Evolutionary conservation across 306 rosid species (phyloP).

Genomic region (Datisca glomerata): DNA sequence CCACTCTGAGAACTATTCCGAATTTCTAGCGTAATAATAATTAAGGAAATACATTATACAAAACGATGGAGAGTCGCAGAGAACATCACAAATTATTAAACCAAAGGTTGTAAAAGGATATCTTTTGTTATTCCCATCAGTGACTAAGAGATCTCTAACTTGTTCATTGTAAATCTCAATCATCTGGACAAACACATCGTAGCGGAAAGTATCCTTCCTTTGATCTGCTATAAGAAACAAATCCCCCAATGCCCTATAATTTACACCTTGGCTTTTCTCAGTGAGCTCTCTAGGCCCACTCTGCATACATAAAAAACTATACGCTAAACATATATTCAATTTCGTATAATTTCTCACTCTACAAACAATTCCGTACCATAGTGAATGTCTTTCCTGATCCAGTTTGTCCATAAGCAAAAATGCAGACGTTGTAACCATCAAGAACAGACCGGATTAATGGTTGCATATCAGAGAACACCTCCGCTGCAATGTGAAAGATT

Average conservation of each 20-base stretch:
- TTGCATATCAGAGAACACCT: constrained; percentile 61
- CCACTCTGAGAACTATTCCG: constrained; percentile 79
- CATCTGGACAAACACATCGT: constrained; percentile 89
- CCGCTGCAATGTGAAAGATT: constrained; percentile 28
- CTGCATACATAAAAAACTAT: constrained; percentile 21
- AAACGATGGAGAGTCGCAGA: neutral
- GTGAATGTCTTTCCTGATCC: constrained; percentile 67
- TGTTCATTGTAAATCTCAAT: constrained; percentile 96
- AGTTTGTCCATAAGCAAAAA: constrained; percentile 69
- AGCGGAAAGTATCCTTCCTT: constrained; percentile 65
- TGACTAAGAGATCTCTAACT: constrained; percentile 86
- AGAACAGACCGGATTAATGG: constrained; percentile 61
- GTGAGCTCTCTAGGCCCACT: constrained; percentile 84
- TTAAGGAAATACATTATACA: constrained; percentile 41
- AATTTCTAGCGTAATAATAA: constrained; percentile 61
- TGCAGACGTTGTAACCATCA: constrained; percentile 66
- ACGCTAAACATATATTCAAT: neutral
- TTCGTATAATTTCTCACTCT: neutral
- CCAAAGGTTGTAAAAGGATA: constrained; percentile 79
- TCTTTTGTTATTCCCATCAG: constrained; percentile 84
- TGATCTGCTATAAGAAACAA: constrained; percentile 68
- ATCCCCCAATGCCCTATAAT: constrained; percentile 88
- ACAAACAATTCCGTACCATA: constrained; percentile 31
- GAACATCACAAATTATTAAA: no score
- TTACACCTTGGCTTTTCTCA: constrained; percentile 86